phyloP scores from a whole-genome alignment of 2,329 filamentous ascomycete genomes.

The Thermothelomyces thermophilus region DNA sequence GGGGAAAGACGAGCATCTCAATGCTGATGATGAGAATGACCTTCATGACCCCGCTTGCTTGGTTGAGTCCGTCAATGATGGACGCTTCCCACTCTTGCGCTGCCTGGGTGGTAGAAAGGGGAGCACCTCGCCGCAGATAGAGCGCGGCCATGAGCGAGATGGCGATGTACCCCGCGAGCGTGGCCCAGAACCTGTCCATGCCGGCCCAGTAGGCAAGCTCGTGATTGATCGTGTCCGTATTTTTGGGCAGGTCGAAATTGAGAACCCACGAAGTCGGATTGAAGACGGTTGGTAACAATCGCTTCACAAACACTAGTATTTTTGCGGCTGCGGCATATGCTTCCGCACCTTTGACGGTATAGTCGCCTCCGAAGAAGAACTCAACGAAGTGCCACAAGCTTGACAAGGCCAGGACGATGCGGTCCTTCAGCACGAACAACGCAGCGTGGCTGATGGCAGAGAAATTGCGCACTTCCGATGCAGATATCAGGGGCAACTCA shows the following conservation, averaged over 20 bases:
- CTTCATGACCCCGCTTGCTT: slow-evolving; percentile 95
- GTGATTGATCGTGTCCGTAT: slow-evolving; percentile 40
- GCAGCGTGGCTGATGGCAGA: slow-evolving; percentile 70
- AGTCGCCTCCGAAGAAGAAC: slow-evolving; percentile 41
- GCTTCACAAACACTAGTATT: slow-evolving; percentile 26
- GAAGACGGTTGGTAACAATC: slow-evolving; percentile 32
- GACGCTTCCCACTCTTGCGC: slow-evolving; percentile 65
- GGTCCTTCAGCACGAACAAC: slow-evolving; percentile 52
- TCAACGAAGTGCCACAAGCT: slow-evolving; percentile 34
- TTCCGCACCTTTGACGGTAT: slow-evolving; percentile 29
- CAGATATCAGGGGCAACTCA: slow-evolving; percentile 44
- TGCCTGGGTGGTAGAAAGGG: slow-evolving; percentile 54
- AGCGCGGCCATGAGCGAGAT: slow-evolving; percentile 67
- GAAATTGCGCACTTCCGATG: slow-evolving; percentile 65
- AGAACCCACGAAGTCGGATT: slow-evolving; percentile 54
- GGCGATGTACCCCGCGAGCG: slow-evolving; percentile 73
- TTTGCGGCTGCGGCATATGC: slow-evolving; percentile 22
- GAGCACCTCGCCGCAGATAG: slow-evolving; percentile 68
- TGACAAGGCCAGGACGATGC: slow-evolving; percentile 38
- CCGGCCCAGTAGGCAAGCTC: slow-evolving; percentile 61
- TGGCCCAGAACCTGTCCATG: slow-evolving; percentile 61
- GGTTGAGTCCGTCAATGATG: slow-evolving; percentile 75
- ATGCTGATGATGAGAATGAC: slow-evolving; percentile 98
- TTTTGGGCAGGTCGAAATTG: slow-evolving; percentile 42
- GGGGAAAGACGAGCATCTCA: slow-evolving; percentile 94